Evolutionary conservation across 2,329 filamentous ascomycete genomes (phyloP).

Genomic region (Trichoderma gracile): DNA sequence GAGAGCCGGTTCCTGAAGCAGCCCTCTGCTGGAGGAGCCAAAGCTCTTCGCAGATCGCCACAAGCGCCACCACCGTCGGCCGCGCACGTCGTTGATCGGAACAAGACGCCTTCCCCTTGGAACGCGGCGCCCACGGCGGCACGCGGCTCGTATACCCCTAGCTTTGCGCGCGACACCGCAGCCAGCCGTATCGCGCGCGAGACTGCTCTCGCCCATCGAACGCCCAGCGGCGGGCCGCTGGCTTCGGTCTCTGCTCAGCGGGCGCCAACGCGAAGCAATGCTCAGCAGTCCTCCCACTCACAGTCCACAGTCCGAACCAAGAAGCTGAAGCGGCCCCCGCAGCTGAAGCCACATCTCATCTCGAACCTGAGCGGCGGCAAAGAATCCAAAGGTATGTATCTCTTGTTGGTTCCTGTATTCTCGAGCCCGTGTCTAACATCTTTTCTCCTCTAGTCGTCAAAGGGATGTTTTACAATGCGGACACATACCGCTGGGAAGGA

Average conservation of each 20-base stretch:
- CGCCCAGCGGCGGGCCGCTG: slow-evolving; percentile 54
- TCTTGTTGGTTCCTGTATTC: not conserved
- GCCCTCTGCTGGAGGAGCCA: slow-evolving; percentile 69
- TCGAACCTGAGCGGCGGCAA: slow-evolving; percentile 75
- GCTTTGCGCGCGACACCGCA: slow-evolving; percentile 65
- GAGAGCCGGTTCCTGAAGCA: slow-evolving; percentile 84
- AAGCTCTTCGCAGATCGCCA: slow-evolving; percentile 57
- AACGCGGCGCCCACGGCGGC: slow-evolving; percentile 55
- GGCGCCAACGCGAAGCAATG: slow-evolving; percentile 51
- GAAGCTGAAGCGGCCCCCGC: slow-evolving; percentile 61
- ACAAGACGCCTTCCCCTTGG: slow-evolving; percentile 53
- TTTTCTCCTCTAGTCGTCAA: slow-evolving; percentile 64
- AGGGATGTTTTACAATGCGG: slow-evolving; percentile 94
- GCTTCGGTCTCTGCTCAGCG: slow-evolving; percentile 58
- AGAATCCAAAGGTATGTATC: slow-evolving; percentile 73
- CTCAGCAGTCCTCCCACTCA: slow-evolving; percentile 42
- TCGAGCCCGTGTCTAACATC: slow-evolving; percentile 34
- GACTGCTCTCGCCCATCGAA: slow-evolving; percentile 60
- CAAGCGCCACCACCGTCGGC: slow-evolving; percentile 47
- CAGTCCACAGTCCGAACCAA: slow-evolving; percentile 50
- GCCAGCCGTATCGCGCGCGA: slow-evolving; percentile 67
- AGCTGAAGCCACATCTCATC: slow-evolving; percentile 83
- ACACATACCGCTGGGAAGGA: slow-evolving; percentile 87
- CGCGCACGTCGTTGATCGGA: slow-evolving; percentile 53
- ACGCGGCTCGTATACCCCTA: slow-evolving; percentile 55